A percentile compares a stretch with the other conserved stretches of the same genome.
Evolutionary conservation across 306 rosid genomes (phyloP).

Genomic region (Vicia faba): DNA sequence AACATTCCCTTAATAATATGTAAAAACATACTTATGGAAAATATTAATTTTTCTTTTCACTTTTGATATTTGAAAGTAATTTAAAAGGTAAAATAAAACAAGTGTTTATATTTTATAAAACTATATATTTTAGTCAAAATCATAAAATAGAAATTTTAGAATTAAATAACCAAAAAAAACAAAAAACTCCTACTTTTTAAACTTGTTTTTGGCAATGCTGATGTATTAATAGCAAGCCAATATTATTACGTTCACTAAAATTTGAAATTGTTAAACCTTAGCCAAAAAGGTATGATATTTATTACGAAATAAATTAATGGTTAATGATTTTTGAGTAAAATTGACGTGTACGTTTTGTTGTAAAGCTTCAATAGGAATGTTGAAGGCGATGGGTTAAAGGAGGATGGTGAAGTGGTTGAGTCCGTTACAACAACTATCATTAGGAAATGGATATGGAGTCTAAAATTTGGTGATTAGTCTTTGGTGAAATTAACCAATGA

Average conservation of each 20-base stretch:
- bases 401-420: conserved; percentile 42
- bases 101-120: too few species aligned
- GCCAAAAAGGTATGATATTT: not conserved
- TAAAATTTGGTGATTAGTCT: conserved; percentile 36
- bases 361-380: not conserved
- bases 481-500: conserved; percentile 19
- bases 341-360: conserved; percentile 13
- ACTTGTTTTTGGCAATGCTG: not conserved
- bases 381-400: conserved; percentile 30
- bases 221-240: not conserved
- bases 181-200: not conserved
- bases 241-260: not conserved
- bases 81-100: too few species aligned
- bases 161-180: too few species aligned
- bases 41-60: too few species aligned
- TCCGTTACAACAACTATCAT: conserved; percentile 41
- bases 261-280: not conserved
- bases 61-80: too few species aligned
- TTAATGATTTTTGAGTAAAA: not conserved
- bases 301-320: not conserved
- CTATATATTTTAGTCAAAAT: too few species aligned
- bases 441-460: conserved; percentile 19
- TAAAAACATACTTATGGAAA: too few species aligned
- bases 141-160: not conserved
- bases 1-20: too few species aligned